Percentiles rank a stretch among this genome's conserved stretches.
Conservation (phyloP, 345 rosid genomes). For the Conringia planisiliqua region DNA sequence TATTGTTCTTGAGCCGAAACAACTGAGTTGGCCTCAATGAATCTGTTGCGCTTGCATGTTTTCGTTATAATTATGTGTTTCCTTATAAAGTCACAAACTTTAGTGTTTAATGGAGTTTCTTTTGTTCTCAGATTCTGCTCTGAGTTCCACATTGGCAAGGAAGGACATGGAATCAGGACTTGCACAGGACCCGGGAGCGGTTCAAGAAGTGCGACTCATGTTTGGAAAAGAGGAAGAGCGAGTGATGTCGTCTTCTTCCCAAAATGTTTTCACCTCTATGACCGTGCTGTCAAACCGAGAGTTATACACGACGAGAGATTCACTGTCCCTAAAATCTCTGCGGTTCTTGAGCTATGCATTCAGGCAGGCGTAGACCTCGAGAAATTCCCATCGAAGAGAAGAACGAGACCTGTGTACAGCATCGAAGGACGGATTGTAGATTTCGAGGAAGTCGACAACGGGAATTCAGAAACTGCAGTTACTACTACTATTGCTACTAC, state of each 20-base stretch:
- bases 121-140: conserved; percentile 49
- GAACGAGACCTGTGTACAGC: conserved; percentile 77
- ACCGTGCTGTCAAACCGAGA: conserved; percentile 82
- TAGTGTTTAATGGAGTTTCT: neutral
- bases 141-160: conserved; percentile 65
- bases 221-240: conserved; percentile 69
- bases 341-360: conserved; percentile 76
- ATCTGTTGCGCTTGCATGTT: neutral
- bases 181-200: conserved; percentile 76
- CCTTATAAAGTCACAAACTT: neutral
- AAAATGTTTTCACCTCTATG: conserved; percentile 73
- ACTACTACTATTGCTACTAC: neutral
- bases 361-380: conserved; percentile 78
- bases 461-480: conserved; percentile 6
- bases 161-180: conserved; percentile 76
- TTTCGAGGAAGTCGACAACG: conserved; percentile 47
- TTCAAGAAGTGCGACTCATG: conserved; percentile 62
- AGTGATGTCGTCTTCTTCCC: conserved; percentile 59
- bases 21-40: neutral
- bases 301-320: conserved; percentile 62
- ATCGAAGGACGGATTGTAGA: conserved; percentile 87
- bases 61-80: neutral
- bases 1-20: no score
- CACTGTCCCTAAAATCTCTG: conserved; percentile 50
- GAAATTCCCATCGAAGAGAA: conserved; percentile 61